Base-by-base conservation (phyloP, 2,329 filamentous ascomycete species). In the Thelonectria olida region DNA sequence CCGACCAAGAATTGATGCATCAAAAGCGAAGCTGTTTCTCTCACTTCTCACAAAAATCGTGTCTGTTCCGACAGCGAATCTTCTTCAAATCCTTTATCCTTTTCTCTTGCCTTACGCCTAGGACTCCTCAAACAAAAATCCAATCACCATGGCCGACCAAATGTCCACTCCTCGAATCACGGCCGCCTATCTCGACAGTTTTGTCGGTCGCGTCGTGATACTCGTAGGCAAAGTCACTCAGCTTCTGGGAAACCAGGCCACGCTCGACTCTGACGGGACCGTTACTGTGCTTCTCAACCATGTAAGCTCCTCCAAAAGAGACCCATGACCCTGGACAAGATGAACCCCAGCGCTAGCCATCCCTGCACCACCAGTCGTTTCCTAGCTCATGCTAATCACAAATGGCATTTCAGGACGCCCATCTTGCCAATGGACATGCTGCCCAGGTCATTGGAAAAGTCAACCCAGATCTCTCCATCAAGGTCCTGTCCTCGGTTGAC, bases 201-300 rank as follows among this genome's bases (percentile, higher is more conserved):
- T 94, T 80, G 84, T 89, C 67, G 83, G 84, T 67, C 85, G 87
- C 67, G 92, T 91, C 64, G 92, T 98, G 64, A 93, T 93, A 70
- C 83, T 98, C 56, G 84, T 97, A 5, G 96, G 96, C 72, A 93
- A 91, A 72, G 93, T 98, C 47, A 86, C 87, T 4, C 90, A 96
- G 72, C 83, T 98, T 22, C 89, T 90, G 52, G 94, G 94, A 67
- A 92, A 96, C 53, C 85, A 87, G 51, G 95, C 93, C 0, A 88
- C 88, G 6, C 85, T 98, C 27, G 93, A 97, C 58, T 90, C 92
- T 6, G 90, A 88, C 23, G 95, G 95, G 0, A 85, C 88, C 20
- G 86, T 97, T 23, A 92, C 89, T 1, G 83, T 93, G 2, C 80
- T 90, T 17, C 76, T 98, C 67, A 93, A 92, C 74, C 84, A 90